Base-by-base conservation (phyloP, 2,329 filamentous ascomycete genomes). In the Hypomyces perniciosus region DNA sequence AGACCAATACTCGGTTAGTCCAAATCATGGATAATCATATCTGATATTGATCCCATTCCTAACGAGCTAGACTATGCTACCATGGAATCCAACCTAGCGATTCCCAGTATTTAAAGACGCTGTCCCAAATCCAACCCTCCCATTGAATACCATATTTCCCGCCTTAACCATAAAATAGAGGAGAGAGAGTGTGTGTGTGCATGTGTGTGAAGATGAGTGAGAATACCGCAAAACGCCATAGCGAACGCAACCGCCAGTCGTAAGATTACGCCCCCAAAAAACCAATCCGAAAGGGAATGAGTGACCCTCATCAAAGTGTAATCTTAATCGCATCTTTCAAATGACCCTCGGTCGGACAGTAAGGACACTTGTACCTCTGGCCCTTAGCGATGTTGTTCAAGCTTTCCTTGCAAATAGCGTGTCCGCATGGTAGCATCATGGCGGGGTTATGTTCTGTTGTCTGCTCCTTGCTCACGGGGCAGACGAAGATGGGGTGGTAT, bases 401-500 rank as follows among this genome's bases (percentile, higher is more conserved):
- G 33, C 86, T 90, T 62, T 96, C 91, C 57, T 84, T 80, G 13
- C 90, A 91, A 53, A 99, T 85, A 47, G 96, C 92, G 71, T 99
- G 93, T 5, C 93, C 92, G 64, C 93, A 99, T 0, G 89, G 88
- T 64, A 99, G 84, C 81, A 96, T 93, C 87, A 97, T 95, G 2
- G 93, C 90, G 8, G 93, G 93, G 66, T 99, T 99, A 27, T 78
- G 72, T 62, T 95, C 90, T 0, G 92, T 99, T 0, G 88, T 90
- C 68, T 99, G 93, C 65, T 96, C 93, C 68, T 97, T 97, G 61
- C 86, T 91, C 5, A 99, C 93, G 0, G 93, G 93, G 64, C 93
- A 99, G 39, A 99, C 93, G 65, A 99, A 99, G 64, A 99, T 96
- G 50, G 88, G 88, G 68, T 99, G 93, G 73, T 95, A 99, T 44